A percentile compares a stretch with the other conserved stretches of the same genome.
These are phyloP conservation scores for Thinopyrum elongatum DNA, from an alignment of 176 grass and related monocot genomes.

Conservation along the genomic window DNA sequence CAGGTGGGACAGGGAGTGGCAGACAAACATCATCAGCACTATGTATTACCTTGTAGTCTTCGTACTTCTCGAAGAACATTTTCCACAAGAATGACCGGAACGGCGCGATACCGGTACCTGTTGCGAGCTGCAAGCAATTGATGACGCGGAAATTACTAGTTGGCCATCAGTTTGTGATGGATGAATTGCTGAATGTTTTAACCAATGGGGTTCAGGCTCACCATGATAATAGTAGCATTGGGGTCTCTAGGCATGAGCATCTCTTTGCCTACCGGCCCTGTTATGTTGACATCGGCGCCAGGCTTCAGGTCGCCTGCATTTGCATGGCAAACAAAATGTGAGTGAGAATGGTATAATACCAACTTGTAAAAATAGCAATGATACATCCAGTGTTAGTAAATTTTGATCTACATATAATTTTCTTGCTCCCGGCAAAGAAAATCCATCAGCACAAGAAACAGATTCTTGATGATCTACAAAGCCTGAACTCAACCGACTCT, in stretches of 20 bases:
- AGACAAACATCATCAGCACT: neutral
- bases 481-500: neutral
- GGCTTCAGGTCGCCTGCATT: conserved; percentile 77
- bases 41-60: conserved; percentile 71
- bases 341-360: neutral
- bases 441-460: neutral
- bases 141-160: neutral
- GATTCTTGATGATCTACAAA: neutral
- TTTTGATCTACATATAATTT: neutral
- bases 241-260: conserved; percentile 99
- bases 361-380: neutral
- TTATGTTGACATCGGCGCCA: conserved; percentile 66
- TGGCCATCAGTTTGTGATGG: neutral
- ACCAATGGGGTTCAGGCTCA: conserved; percentile 2
- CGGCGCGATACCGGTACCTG: conserved; percentile 89
- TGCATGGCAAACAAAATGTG: neutral
- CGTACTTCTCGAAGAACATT: conserved; percentile 96
- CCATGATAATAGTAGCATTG: conserved; percentile 79
- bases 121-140: conserved; percentile 59
- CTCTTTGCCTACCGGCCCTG: conserved; percentile 94
- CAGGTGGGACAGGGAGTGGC: neutral
- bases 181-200: neutral
- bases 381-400: neutral
- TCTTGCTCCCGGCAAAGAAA: neutral
- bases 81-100: conserved; percentile 95